Percentiles rank a stretch among this genome's conserved stretches.
These are phyloP conservation scores for Spirogloea muscicola DNA, from an alignment of 139 green algal genomes.

Conservation along the genomic window DNA sequence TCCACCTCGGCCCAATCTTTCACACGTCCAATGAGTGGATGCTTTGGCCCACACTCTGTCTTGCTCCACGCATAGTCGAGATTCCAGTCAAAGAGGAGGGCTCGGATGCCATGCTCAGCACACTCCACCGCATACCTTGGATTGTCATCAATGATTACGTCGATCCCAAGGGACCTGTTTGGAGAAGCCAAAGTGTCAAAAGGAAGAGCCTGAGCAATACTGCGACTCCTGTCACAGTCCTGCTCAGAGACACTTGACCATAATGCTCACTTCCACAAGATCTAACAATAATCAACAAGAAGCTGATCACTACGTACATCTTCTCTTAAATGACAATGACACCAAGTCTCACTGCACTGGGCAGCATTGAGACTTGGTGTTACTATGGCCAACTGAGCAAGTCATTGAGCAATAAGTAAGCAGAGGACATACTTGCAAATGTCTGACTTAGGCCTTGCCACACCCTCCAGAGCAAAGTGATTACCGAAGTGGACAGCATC, in stretches of 20 bases:
- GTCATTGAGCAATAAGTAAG: no score
- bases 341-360: no score
- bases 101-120: constrained; percentile 73
- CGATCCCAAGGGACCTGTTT: constrained; percentile 66
- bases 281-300: no score
- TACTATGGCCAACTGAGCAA: no score
- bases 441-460: constrained; percentile 73
- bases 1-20: constrained; percentile 17
- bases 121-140: constrained; percentile 85
- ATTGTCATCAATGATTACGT: constrained; percentile 94
- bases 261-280: no score
- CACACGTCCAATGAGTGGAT: constrained; percentile 2
- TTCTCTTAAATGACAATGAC: no score
- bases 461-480: constrained; percentile 84
- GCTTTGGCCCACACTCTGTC: constrained; percentile 1
- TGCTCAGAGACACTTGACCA: no score
- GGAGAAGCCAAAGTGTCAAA: no score
- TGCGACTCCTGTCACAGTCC: no score
- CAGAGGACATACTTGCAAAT: constrained; percentile 78
- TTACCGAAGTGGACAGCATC: constrained; percentile 92
- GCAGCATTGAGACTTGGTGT: no score
- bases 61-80: constrained; percentile 84
- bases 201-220: no score
- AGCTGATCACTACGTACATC: no score
- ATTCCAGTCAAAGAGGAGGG: constrained; percentile 90